Evolutionary conservation across 108 stramenopile genomes (phyloP).

Genomic region (Heterococcus sp.): DNA sequence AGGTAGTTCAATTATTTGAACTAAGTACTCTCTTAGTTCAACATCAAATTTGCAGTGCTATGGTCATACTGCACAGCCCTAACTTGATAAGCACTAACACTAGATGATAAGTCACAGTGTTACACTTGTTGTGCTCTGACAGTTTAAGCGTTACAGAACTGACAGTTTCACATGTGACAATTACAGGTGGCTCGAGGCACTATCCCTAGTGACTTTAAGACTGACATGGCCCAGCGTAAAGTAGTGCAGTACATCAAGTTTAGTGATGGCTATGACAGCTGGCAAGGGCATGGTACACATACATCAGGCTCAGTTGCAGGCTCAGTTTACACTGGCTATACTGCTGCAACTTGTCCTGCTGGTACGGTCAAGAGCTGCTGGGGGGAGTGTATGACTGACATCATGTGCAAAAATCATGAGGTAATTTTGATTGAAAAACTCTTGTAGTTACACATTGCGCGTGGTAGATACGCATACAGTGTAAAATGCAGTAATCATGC

Average conservation of each 20-base stretch:
- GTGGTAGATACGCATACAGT: too few species aligned
- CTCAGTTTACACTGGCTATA: conserved; percentile 3
- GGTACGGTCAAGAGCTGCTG: background rate
- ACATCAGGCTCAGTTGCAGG: conserved; percentile 31
- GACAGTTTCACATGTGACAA: background rate
- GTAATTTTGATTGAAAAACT: too few species aligned
- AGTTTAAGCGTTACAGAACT: too few species aligned
- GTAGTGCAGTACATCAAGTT: conserved; percentile 39
- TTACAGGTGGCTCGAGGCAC: background rate
- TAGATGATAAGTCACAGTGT: too few species aligned
- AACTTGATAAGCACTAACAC: background rate
- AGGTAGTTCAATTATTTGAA: background rate
- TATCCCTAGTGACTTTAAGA: background rate
- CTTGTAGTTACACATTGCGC: too few species aligned
- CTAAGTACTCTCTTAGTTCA: background rate
- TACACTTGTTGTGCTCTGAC: too few species aligned
- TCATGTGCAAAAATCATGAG: background rate
- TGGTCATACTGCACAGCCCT: background rate
- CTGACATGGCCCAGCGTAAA: conserved; percentile 44
- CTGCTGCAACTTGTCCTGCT: background rate
- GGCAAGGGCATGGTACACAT: conserved; percentile 46
- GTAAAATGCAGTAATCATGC: too few species aligned
- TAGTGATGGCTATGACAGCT: background rate
- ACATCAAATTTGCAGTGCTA: background rate
- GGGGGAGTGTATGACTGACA: background rate